Base-by-base conservation (phyloP, 2,329 filamentous ascomycete species). In the Chalaropsis thielavioides region DNA sequence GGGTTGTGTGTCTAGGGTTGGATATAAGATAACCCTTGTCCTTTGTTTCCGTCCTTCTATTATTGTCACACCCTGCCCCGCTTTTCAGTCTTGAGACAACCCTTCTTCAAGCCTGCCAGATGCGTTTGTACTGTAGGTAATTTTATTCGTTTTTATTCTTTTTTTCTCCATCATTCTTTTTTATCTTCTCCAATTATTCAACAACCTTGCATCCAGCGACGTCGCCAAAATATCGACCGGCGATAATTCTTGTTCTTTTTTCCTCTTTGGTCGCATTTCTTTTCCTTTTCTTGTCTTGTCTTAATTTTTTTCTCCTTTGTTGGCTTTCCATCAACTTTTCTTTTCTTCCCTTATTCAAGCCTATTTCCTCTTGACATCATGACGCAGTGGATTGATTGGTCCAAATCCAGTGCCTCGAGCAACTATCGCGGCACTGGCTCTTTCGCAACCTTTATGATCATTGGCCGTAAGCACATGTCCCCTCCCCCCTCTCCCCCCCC, bases 381-480 rank as follows among this genome's bases (percentile, higher is more conserved):
- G 68, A 35, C 66, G n/a, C 61, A 66, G 69, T 76, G 74, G 69
- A 76, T 83, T 69, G 80, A 83, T 71, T 80, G 78, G 76, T 77
- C 76, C 69, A 84, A 84, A 76, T 83, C 76, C 69, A 81, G 81
- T 67, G 77, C 75, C 73, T 83, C 81, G 67, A 78, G 76, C 71
- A 76, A 81, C 75, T 83, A 84, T 71, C 78, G 78, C 69, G 82
- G 83, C 66, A 80, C 83, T 61, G 78, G 79, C 71, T 90, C 90
- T 61, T 99, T 99, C 75, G 91, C 92, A 76, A 96, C 94, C 59
- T 96, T 96, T 74, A 87, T 99, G 76, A 96, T 99, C 73, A 87
- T 97, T 70, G 92, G 90, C 69, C 91, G 92, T 96, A 83, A 74
- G 90, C 84, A 62, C 11, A 46, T 19, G 44, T 46, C 24, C 5